phyloP scores from a whole-genome alignment of 75 land plant species.

The Cunninghamia lanceolata region DNA sequence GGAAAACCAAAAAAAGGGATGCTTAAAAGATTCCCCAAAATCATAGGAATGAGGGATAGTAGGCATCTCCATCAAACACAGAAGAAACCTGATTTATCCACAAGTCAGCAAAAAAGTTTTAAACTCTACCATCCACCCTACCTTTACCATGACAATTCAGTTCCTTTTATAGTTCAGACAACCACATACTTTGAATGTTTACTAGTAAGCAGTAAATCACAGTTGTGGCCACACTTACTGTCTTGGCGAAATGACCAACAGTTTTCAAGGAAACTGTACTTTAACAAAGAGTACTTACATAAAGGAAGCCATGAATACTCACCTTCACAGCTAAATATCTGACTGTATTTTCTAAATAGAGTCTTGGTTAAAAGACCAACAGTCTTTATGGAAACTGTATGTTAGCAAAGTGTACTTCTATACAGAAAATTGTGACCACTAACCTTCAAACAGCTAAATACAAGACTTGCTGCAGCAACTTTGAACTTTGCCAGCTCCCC shows the following conservation, averaged over 20 bases:
- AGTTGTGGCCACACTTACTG: neutral
- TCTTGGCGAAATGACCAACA: neutral
- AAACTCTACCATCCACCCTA: neutral
- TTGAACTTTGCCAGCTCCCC: constrained; percentile 98
- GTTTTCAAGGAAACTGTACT: neutral
- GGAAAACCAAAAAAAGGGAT: neutral
- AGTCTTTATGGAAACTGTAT: neutral
- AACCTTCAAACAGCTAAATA: constrained; percentile 95
- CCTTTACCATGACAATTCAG: neutral
- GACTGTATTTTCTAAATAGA: constrained; percentile 15
- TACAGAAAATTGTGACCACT: constrained; percentile 9
- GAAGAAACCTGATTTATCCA: neutral
- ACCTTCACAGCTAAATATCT: constrained; percentile 93
- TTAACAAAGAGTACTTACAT: neutral
- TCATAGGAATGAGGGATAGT: neutral
- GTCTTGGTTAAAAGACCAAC: neutral
- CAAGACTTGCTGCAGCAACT: constrained; percentile 80
- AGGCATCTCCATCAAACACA: neutral
- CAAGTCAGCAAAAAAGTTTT: neutral
- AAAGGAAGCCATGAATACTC: constrained; percentile 11
- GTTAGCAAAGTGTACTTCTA: neutral
- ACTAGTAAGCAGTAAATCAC: neutral
- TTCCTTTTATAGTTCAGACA: neutral
- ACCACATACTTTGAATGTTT: neutral
- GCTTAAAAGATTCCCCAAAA: neutral